These are phyloP conservation scores for Scedosporium dehoogii DNA, from an alignment of 2,329 filamentous ascomycete genomes.

Conservation along the genomic window DNA sequence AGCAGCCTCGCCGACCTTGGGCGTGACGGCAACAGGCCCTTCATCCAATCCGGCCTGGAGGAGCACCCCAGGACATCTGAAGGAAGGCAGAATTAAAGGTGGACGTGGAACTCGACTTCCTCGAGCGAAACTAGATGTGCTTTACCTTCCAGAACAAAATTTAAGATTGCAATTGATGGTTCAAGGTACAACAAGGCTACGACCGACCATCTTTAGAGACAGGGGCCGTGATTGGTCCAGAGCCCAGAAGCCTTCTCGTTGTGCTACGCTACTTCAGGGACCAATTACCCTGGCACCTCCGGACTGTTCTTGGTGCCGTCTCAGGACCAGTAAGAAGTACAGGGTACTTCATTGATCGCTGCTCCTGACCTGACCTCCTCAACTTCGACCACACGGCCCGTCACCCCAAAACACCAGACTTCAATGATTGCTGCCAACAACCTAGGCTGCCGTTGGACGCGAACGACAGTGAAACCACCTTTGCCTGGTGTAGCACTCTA, in stretches of 20 bases:
- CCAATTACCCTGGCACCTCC: neutral
- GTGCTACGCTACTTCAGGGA: neutral
- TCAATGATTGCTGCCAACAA: no score
- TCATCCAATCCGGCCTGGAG: slow-evolving; percentile 2
- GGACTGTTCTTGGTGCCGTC: no score
- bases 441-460: no score
- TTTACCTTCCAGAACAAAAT: neutral
- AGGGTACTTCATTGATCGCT: no score
- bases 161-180: neutral
- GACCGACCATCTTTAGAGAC: neutral
- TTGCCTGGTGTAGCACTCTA: no score
- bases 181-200: neutral
- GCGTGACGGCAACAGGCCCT: slow-evolving; percentile 3
- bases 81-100: neutral
- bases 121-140: neutral
- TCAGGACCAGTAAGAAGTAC: no score
- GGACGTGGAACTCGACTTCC: neutral
- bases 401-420: no score
- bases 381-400: no score
- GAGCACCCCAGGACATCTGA: neutral
- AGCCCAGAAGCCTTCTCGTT: neutral
- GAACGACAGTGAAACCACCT: no score
- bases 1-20: slow-evolving; percentile 4
- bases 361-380: no score
- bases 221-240: neutral